A percentile compares a stretch with the other conserved stretches of the same genome.
These are phyloP conservation scores for Phoma herbarum DNA, from an alignment of 2,329 filamentous ascomycete species.

Conservation along the genomic window DNA sequence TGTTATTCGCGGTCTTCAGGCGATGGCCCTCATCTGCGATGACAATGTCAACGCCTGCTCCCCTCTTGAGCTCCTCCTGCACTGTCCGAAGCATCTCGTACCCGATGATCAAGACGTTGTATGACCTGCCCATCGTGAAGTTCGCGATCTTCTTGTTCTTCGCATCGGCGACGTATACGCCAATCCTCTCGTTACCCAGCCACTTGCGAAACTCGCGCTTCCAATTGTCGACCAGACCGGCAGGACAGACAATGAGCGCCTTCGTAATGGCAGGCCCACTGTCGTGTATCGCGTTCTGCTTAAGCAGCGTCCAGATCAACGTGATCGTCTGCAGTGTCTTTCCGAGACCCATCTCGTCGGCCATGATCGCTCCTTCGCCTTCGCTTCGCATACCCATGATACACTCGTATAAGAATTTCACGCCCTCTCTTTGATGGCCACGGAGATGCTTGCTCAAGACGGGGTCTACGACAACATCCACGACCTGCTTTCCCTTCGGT, in stretches of 20 bases:
- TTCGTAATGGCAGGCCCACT: constrained; percentile 70
- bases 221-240: constrained; percentile 77
- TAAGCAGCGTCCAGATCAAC: constrained; percentile 74
- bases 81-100: constrained; percentile 75
- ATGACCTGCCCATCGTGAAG: constrained; percentile 73
- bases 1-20: constrained; percentile 74
- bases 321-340: constrained; percentile 79
- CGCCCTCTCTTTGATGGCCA: constrained; percentile 73
- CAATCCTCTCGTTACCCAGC: constrained; percentile 74
- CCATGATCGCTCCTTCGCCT: constrained; percentile 74
- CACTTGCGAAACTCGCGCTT: constrained; percentile 77
- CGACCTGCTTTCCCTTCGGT: constrained; percentile 70
- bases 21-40: constrained; percentile 75
- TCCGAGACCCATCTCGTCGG: constrained; percentile 79
- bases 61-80: constrained; percentile 70
- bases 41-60: constrained; percentile 71
- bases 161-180: constrained; percentile 69
- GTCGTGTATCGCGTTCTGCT: constrained; percentile 73
- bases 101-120: constrained; percentile 76
- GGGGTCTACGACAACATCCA: constrained; percentile 78
- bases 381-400: constrained; percentile 75
- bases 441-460: constrained; percentile 69
- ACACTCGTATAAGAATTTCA: constrained; percentile 77
- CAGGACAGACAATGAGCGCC: constrained; percentile 76
- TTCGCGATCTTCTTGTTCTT: constrained; percentile 70